Conservation (phyloP, 768 basidiomycete genomes). For the Podaxis carcinomalis region DNA sequence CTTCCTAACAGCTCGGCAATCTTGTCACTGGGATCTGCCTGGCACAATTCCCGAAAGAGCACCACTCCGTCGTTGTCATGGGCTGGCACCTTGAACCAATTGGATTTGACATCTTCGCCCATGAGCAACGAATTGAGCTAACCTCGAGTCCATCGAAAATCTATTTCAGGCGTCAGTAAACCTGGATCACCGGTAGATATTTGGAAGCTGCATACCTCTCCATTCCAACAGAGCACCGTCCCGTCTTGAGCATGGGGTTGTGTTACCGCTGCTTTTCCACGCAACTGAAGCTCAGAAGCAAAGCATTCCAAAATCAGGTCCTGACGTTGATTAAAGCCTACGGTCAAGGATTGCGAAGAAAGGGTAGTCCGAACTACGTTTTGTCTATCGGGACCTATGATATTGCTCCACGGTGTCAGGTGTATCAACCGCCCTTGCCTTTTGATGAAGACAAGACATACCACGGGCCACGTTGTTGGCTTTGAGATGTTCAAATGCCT, state of each 20-base stretch:
- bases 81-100: constrained; percentile 39
- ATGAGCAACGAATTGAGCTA: constrained; percentile 14
- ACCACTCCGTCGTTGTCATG: constrained; percentile 73
- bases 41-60: constrained; percentile 33
- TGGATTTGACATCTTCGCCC: neutral
- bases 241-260: constrained; percentile 66
- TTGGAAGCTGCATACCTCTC: constrained; percentile 49
- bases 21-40: constrained; percentile 29
- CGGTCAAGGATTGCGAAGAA: neutral
- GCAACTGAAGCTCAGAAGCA: constrained; percentile 70
- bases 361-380: constrained; percentile 12
- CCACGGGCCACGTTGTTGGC: constrained; percentile 57
- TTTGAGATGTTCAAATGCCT: neutral
- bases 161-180: constrained; percentile 18
- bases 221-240: constrained; percentile 80
- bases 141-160: constrained; percentile 83
- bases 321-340: neutral
- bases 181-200: neutral
- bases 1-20: constrained; percentile 48
- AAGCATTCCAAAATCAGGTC: constrained; percentile 48
- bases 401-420: neutral
- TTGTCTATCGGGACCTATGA: constrained; percentile 65
- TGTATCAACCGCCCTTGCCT: neutral
- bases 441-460: constrained; percentile 23
- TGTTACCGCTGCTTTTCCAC: constrained; percentile 51